Evolutionary conservation across 176 grass and related monocot genomes (phyloP), one percentile per base, ranked within the genome.

Genomic region (Cocos nucifera): DNA sequence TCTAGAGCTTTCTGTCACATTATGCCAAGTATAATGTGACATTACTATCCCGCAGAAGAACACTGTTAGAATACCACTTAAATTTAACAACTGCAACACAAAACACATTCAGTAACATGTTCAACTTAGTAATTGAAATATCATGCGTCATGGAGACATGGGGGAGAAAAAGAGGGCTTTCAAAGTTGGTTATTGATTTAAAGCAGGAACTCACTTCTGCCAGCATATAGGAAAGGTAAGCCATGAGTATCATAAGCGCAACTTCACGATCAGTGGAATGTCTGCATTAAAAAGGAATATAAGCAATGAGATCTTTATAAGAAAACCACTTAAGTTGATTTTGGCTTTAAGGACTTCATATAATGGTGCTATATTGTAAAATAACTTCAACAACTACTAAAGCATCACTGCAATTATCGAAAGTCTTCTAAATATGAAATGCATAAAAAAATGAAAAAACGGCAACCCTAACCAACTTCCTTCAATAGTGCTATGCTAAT

Each of bases 11-110:
- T 95, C 83, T 61, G 91, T 95, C 69, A 95, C 91, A 82, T 95
- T 95, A 81, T 95, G 91, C 91, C 91, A 95, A 54, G 91, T 95
- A 72, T 95, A 95, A 71, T 95, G 91, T 56, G 91, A 95, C 91
- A 90, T 95, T 67, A 95, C 80, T 82, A 95, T 95, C 77, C 91
- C 91, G 79, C 86, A 90, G 74, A 95, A 95, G 69, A 95, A 95
- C 15, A 95, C 91, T 0, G 86, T 95, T 44, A 95, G 83, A 79
- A 95, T 95, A 49, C 91, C 91, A 82, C 91, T 95, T 54, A 90
- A 77, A 79, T 95, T 83, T 77, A 90, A 53, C 61, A 95, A 71
- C 91, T 95, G 83, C 71, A 84, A 72, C 55, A 80, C 61, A 74
- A 52, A 58, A n/a, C n/a, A 51, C 22, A 28, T 25, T 77, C 57